These are phyloP conservation scores for Batrachochytrium dendrobatidis DNA, from an alignment of 371 early-diverging fungal species.

Conservation along the genomic window DNA sequence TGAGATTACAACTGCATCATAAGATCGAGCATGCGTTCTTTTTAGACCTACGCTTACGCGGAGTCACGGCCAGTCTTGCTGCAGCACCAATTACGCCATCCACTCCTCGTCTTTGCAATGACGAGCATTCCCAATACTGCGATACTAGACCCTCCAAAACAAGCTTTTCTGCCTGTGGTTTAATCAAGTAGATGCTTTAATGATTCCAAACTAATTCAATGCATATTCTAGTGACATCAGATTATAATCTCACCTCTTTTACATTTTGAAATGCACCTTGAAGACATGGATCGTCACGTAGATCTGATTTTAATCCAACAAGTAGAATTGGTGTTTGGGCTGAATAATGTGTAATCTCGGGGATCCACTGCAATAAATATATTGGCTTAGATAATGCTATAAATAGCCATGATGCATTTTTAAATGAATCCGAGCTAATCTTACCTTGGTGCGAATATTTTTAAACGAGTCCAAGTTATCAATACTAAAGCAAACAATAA, in stretches of 20 bases:
- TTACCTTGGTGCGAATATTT: constrained; percentile 47
- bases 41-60: neutral
- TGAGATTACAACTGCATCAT: too few species aligned
- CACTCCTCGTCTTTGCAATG: neutral
- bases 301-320: constrained; percentile 88
- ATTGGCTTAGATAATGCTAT: neutral
- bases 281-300: too few species aligned
- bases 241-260: too few species aligned
- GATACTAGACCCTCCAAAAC: neutral
- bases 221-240: too few species aligned
- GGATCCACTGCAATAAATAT: constrained; percentile 66
- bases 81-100: neutral
- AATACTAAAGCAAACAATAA: constrained; percentile 88
- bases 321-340: constrained; percentile 69
- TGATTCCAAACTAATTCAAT: too few species aligned
- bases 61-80: neutral
- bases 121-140: neutral
- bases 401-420: neutral
- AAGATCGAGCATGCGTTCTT: too few species aligned
- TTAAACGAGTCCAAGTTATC: constrained; percentile 87
- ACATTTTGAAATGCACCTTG: too few species aligned
- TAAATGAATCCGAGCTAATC: neutral
- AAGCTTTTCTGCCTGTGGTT: neutral
- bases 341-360: constrained; percentile 87
- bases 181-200: too few species aligned